Evolutionary conservation across 352 stramenopile species (phyloP), one percentile per base, ranked within the genome.

Genomic region (Phytophthora parvispora): DNA sequence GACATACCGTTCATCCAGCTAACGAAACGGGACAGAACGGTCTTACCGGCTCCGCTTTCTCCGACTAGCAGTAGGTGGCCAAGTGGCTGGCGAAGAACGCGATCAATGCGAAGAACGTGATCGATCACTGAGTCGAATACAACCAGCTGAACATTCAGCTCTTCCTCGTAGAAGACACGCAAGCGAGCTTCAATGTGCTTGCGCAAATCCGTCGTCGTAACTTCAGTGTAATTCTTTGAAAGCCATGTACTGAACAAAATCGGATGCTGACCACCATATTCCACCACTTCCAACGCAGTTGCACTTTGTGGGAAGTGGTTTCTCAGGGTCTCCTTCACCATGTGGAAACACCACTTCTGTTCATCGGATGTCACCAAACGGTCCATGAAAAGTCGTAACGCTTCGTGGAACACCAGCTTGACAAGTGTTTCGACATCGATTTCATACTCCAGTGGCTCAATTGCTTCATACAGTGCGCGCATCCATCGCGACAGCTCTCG

Each of bases 1-100:
- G 90, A 97, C 65, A 99, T 97, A 22, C 98, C 98, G 64, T 99
- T 99, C 97, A 99, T 99, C 98, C 98, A 99, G 45, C 97, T 99
- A 49, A 99, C 98, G 78, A 99, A 99, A 43, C 98, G 98, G 22
- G 96, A 99, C 3, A 99, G 80, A 32, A 99, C 97, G 27, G 98
- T 99, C 81, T 99, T 99, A 54, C 98, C 99, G 13, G 97, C 97
- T 24, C 98, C 98, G 48, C 94, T 99, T 78, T 99, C 98, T 57
- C 98, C 98, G 31, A 99, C 98, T 25, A 99, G 80, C 15, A 99
- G 82, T 58, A 99, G 78, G 74, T 99, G 98, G 0, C 98, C 98
- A 82, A 99, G 97, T 6, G 98, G 98, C 74, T 99, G 98, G 29
- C 98, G 89, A 48, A 99, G 85, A 15, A 99, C 98, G 20, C 98